Conservation (phyloP, 495 filamentous ascomycete genomes). For the Jackrogersella minutella region DNA sequence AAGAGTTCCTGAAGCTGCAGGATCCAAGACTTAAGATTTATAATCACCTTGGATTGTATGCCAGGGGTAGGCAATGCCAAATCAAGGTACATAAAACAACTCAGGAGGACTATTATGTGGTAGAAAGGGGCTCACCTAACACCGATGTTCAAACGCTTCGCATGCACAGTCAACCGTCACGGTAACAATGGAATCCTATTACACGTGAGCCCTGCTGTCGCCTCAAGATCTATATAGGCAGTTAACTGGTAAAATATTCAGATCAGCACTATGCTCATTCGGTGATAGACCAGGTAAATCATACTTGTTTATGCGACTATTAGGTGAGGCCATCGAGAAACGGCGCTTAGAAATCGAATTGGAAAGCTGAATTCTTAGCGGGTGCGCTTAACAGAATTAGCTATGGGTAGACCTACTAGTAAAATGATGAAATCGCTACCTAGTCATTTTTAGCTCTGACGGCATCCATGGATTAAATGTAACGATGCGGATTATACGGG, state of each 20-base stretch:
- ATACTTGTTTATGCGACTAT: background rate
- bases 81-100: no score
- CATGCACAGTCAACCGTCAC: no score
- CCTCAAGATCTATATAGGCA: background rate
- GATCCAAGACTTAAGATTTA: no score
- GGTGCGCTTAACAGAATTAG: background rate
- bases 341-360: background rate
- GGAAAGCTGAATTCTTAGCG: background rate
- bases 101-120: no score
- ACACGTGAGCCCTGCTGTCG: background rate
- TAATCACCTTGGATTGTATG: no score
- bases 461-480: background rate
- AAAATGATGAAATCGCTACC: background rate
- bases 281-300: background rate
- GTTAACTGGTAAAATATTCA: no score
- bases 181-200: no score
- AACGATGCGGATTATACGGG: background rate
- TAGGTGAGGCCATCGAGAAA: background rate
- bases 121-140: no score
- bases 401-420: background rate
- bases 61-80: no score
- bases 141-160: no score
- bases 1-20: no score
- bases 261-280: background rate
- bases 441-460: background rate